phyloP scores from a whole-genome alignment of 495 filamentous ascomycete species.

The Acidiella bohemica region DNA sequence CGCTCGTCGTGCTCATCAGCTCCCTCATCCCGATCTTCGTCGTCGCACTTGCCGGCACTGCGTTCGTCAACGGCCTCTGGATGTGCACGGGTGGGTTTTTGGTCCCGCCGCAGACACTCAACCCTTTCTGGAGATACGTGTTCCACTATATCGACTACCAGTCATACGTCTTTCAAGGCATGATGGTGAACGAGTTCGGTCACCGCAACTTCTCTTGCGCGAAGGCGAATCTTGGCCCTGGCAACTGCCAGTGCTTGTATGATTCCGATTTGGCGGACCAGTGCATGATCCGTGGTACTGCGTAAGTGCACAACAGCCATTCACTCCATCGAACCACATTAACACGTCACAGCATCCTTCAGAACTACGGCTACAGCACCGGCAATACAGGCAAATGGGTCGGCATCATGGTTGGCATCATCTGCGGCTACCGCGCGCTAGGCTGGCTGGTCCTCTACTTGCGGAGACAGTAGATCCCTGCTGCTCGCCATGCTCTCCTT shows the following conservation, averaged over 20 bases:
- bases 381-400: slow-evolving; percentile 54
- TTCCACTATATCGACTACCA: slow-evolving; percentile 80
- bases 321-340: too few relatives aligned
- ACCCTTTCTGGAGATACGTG: slow-evolving; percentile 72
- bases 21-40: slow-evolving; percentile 67
- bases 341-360: too few relatives aligned
- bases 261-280: slow-evolving; percentile 43
- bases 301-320: too few relatives aligned
- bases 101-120: slow-evolving; percentile 53
- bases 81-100: slow-evolving; percentile 75
- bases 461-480: slow-evolving; percentile 11
- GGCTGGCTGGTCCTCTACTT: slow-evolving; percentile 34
- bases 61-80: slow-evolving; percentile 77
- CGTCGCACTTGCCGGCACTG: slow-evolving; percentile 56
- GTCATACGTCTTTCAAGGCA: slow-evolving; percentile 70
- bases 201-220: slow-evolving; percentile 47
- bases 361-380: slow-evolving; percentile 50
- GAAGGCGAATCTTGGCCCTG: slow-evolving; percentile 13
- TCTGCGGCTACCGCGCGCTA: slow-evolving; percentile 57
- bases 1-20: slow-evolving; percentile 61
- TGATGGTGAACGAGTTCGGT: slow-evolving; percentile 79
- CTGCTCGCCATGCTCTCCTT: background rate
- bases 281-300: slow-evolving; percentile 54
- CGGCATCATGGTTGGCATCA: slow-evolving; percentile 61
- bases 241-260: slow-evolving; percentile 56